Conservation (phyloP, 2,329 filamentous ascomycete species). For the Diplodia corticola region DNA sequence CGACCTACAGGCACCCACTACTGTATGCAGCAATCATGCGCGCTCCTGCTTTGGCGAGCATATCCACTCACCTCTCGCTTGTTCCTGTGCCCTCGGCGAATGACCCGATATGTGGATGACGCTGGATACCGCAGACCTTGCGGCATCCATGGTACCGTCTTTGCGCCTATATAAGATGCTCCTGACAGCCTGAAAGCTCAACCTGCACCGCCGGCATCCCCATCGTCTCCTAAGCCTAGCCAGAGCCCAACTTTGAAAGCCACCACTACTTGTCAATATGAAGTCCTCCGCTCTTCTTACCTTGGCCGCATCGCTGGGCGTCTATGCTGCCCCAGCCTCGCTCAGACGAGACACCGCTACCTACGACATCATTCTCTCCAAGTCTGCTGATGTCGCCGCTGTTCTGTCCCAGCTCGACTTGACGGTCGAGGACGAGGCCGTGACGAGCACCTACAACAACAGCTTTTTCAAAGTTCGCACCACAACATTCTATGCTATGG, state of each 20-base stretch:
- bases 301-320: slow-evolving; percentile 14
- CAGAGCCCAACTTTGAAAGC: not conserved
- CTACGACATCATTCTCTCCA: slow-evolving; percentile 17
- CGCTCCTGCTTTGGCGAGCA: not conserved
- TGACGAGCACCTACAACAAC: slow-evolving; percentile 22
- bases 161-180: slow-evolving; percentile 9
- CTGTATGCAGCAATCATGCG: slow-evolving; percentile 16
- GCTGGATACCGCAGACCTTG: slow-evolving; percentile 1
- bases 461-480: slow-evolving; percentile 13
- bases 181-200: not conserved
- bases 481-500: no score
- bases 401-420: slow-evolving; percentile 14
- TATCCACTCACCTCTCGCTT: slow-evolving; percentile 4
- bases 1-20: not conserved
- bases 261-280: slow-evolving; percentile 1
- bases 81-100: slow-evolving; percentile 14
- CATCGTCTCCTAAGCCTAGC: not conserved
- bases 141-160: not conserved
- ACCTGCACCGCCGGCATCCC: not conserved
- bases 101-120: slow-evolving; percentile 16
- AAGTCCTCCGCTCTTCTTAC: slow-evolving; percentile 12
- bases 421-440: slow-evolving; percentile 2
- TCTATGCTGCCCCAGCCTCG: slow-evolving; percentile 2
- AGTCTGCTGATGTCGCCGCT: slow-evolving; percentile 8
- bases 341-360: slow-evolving; percentile 10